Conservation (phyloP, 73 alveolate genomes). For the Paraurostyla sp. region DNA sequence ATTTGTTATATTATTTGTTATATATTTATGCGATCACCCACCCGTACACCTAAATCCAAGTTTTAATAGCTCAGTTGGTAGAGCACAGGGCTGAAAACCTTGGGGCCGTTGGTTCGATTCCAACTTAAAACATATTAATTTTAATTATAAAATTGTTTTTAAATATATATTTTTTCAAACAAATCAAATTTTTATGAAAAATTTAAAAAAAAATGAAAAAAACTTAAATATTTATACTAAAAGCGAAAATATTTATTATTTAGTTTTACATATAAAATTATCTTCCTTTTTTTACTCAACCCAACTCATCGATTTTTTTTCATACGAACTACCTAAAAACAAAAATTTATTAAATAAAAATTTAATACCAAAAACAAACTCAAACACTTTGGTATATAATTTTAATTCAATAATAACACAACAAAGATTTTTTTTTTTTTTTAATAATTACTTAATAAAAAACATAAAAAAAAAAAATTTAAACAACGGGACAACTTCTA, state of each 20-base stretch:
- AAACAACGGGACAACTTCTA: neutral
- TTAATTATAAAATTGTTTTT: neutral
- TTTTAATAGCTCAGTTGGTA: constrained; percentile 24
- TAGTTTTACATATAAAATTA: neutral
- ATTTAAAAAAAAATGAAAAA: neutral
- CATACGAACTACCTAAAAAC: neutral
- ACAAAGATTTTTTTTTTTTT: neutral
- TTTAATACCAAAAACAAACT: no score
- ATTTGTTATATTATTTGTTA: no score
- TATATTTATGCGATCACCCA: no score
- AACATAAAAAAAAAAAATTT: neutral
- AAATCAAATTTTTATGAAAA: neutral
- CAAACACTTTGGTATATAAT: no score
- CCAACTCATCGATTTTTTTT: neutral
- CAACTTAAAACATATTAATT: constrained; percentile 30
- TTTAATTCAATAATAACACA: neutral
- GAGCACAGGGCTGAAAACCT: constrained; percentile 46
- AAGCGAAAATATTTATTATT: neutral
- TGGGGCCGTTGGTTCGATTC: constrained; percentile 47
- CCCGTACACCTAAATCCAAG: no score
- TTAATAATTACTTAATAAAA: no score
- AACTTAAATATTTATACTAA: neutral
- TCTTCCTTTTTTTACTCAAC: neutral
- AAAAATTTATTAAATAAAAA: neutral
- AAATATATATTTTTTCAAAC: neutral